Base-by-base conservation (phyloP, 1,139 yeast genomes). In the Yamadazyma blattariae region DNA sequence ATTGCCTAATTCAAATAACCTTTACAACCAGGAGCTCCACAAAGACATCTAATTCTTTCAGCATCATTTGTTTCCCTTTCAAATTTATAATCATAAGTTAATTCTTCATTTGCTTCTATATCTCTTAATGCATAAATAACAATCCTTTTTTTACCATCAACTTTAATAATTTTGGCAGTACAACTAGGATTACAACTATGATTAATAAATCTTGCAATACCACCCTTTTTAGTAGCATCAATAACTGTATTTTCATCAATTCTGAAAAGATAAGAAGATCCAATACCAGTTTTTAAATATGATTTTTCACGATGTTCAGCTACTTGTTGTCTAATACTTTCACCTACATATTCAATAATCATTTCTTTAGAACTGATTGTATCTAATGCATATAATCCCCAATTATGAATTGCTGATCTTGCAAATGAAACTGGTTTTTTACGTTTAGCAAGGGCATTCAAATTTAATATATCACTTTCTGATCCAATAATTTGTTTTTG, bases 301-400 rank as follows among this genome's bases (percentile, higher is more conserved):
- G 85, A 75, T 56, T 82, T 80, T 55, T 94, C 99, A 34, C 98
- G 73, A 50, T 87, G 79, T 51, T 94, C 98, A 1, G 97, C 96
- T 25, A 90, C 92, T 39, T 89, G 96, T 52, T 90, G 97, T 41
- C 98, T 71, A 24, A 94, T 82, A 40, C 95, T 76, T 51, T 92
- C 98, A 23, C 99, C 99, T n/a, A 92, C 97, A 52, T 92, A 92
- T 58, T 94, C 99, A 42, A 94, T 92, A 51, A 92, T 90, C 97
- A 92, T 92, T 59, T 92, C 98, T 47, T 83, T 85, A 1, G 95
- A 94, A 11, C 89, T 86, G 52, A 92, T 92, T 1, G 95, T 95
- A 52, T 92, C 97, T 53, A 87, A 67, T 0, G 98, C 98, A 61
- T 89, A 92, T 32, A 92, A 64, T 0, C 99, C 99, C 98, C 98